phyloP scores from a whole-genome alignment of 2,329 filamentous ascomycete genomes.

The Fusarium fracticaudum region DNA sequence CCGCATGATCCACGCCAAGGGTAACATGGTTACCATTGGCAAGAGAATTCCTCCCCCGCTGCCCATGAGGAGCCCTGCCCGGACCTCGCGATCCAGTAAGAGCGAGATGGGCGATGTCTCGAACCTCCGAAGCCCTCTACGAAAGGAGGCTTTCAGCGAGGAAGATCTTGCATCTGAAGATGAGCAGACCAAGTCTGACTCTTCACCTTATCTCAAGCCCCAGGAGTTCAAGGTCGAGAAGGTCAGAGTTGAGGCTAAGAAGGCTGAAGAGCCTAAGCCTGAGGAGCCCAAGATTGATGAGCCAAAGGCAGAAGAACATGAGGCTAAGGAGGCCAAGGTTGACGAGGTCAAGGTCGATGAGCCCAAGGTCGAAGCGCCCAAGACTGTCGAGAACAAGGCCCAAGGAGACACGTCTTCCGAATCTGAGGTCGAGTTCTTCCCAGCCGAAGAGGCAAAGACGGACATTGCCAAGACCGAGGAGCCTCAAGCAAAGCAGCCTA shows the following conservation, averaged over 20 bases:
- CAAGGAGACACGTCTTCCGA: slow-evolving; percentile 29
- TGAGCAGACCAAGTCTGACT: slow-evolving; percentile 32
- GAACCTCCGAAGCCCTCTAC: slow-evolving; percentile 60
- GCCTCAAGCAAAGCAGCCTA: not conserved
- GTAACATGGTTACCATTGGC: slow-evolving; percentile 84
- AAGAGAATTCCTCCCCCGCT: slow-evolving; percentile 82
- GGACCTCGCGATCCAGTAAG: slow-evolving; percentile 63
- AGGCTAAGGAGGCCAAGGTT: not conserved
- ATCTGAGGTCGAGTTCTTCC: slow-evolving; percentile 36
- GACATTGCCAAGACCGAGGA: slow-evolving; percentile 1
- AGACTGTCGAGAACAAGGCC: not conserved
- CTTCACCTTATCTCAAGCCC: slow-evolving; percentile 35
- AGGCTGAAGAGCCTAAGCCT: slow-evolving; percentile 1
- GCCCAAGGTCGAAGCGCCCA: not conserved
- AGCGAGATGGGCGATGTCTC: slow-evolving; percentile 68
- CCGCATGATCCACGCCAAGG: slow-evolving; percentile 75
- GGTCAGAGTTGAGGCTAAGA: slow-evolving; percentile 6
- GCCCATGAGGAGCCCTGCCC: slow-evolving; percentile 78
- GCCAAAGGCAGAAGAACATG: not conserved
- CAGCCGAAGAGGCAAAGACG: slow-evolving; percentile 26
- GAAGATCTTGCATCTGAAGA: slow-evolving; percentile 41
- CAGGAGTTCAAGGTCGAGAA: slow-evolving; percentile 35
- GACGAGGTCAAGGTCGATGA: not conserved
- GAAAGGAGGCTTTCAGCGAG: slow-evolving; percentile 59
- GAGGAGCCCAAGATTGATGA: not conserved